Evolutionary conservation across 306 rosid species (phyloP).

Genomic region (Quillaja saponaria): DNA sequence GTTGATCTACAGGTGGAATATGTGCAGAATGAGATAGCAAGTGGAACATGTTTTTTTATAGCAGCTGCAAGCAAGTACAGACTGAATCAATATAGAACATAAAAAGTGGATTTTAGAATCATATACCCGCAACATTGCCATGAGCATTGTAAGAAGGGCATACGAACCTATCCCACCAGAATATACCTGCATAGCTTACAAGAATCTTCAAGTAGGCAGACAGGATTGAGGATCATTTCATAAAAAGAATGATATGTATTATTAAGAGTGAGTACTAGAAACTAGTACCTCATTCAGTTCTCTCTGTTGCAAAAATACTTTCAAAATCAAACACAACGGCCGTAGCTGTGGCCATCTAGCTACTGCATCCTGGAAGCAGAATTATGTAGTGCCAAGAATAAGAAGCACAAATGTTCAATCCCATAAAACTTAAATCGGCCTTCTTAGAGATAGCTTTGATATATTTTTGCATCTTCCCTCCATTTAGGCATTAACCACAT

Average conservation of each 20-base stretch:
- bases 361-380: slow-evolving; percentile 67
- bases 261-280: not conserved
- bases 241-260: slow-evolving; percentile 9
- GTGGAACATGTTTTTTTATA: not conserved
- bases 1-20: slow-evolving; percentile 8
- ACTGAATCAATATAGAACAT: slow-evolving; percentile 5
- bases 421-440: slow-evolving; percentile 10
- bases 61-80: slow-evolving; percentile 1
- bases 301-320: slow-evolving; percentile 92
- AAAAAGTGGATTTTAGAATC: slow-evolving; percentile 26
- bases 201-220: slow-evolving; percentile 39
- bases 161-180: slow-evolving; percentile 96
- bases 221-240: slow-evolving; percentile 14
- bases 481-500: not conserved
- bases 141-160: slow-evolving; percentile 89
- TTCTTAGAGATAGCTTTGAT: not conserved
- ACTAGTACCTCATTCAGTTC: slow-evolving; percentile 83
- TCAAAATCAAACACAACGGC: slow-evolving; percentile 85
- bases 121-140: slow-evolving; percentile 91
- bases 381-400: slow-evolving; percentile 15
- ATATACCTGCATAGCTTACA: slow-evolving; percentile 69
- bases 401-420: slow-evolving; percentile 12
- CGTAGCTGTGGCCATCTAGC: slow-evolving; percentile 76
- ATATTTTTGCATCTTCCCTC: not conserved
- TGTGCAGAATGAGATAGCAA: slow-evolving; percentile 17